Percentiles rank a stretch among this genome's conserved stretches.
Conservation (phyloP, 192 early-diverging fungal genomes). For the Linnemannia schmuckeri region DNA sequence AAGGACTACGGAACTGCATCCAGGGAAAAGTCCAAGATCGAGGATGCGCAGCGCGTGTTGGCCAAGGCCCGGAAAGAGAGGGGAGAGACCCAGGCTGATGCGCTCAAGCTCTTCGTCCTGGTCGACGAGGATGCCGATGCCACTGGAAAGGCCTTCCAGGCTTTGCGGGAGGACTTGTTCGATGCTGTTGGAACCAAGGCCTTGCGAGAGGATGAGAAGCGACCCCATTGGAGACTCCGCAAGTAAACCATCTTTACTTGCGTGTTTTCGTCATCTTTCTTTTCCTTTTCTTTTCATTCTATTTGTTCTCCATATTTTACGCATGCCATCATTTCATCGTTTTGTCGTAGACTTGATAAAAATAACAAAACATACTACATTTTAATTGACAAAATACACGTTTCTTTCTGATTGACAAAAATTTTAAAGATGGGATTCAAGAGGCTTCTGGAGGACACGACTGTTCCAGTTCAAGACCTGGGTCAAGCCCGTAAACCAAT, state of each 20-base stretch:
- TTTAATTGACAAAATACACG: background rate
- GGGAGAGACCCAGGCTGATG: conserved; percentile 51
- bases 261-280: background rate
- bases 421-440: conserved; percentile 55
- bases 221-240: conserved; percentile 43
- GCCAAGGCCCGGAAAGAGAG: conserved; percentile 72
- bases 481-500: conserved; percentile 90
- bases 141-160: conserved; percentile 13
- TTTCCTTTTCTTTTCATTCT: background rate
- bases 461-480: conserved; percentile 94
- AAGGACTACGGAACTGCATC: conserved; percentile 79
- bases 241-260: background rate
- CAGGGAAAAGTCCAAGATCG: conserved; percentile 75
- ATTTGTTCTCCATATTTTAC: background rate
- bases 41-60: conserved; percentile 72
- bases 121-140: conserved; percentile 34
- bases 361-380: background rate
- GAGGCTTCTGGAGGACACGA: conserved; percentile 84
- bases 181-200: conserved; percentile 31
- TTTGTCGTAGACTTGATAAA: background rate
- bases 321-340: too few relatives aligned
- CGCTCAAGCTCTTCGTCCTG: conserved; percentile 32
- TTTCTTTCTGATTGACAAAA: background rate
- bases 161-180: conserved; percentile 12
- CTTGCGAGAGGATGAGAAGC: conserved; percentile 34